Percentiles rank a stretch among this genome's conserved stretches.
Conservation (phyloP, 1,284 basidiomycete genomes). For the Stygiomarasmius scandens region DNA sequence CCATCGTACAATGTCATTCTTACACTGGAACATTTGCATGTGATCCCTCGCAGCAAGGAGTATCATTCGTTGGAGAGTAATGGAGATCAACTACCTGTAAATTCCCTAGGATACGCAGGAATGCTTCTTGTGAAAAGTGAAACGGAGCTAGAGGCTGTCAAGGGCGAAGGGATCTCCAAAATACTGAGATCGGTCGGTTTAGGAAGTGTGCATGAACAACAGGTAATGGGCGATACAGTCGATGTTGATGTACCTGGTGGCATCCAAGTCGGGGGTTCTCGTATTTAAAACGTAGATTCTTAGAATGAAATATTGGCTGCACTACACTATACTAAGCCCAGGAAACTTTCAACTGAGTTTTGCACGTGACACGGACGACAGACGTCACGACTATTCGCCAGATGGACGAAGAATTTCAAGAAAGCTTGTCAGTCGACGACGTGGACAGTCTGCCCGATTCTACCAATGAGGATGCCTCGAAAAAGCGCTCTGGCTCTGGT, state of each 20-base stretch:
- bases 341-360: no score
- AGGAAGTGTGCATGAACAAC: slow-evolving; percentile 64
- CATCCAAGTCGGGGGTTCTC: neutral
- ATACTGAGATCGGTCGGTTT: slow-evolving; percentile 66
- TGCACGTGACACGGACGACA: neutral
- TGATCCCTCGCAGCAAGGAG: slow-evolving; percentile 76
- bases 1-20: slow-evolving; percentile 85
- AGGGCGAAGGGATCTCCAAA: slow-evolving; percentile 57
- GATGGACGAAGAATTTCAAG: slow-evolving; percentile 18
- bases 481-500: slow-evolving; percentile 10
- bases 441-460: slow-evolving; percentile 14
- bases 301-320: neutral
- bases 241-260: slow-evolving; percentile 8
- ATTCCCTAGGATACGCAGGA: slow-evolving; percentile 87
- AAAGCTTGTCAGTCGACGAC: slow-evolving; percentile 17
- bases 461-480: slow-evolving; percentile 4
- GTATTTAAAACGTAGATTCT: neutral
- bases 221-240: slow-evolving; percentile 42
- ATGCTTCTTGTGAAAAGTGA: slow-evolving; percentile 83
- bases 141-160: slow-evolving; percentile 68
- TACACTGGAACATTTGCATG: slow-evolving; percentile 80
- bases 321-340: no score
- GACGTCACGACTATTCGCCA: neutral
- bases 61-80: slow-evolving; percentile 51
- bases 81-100: slow-evolving; percentile 66